Base-by-base conservation (phyloP, 176 grass and related monocot genomes). In the Pontederia crassipes region DNA sequence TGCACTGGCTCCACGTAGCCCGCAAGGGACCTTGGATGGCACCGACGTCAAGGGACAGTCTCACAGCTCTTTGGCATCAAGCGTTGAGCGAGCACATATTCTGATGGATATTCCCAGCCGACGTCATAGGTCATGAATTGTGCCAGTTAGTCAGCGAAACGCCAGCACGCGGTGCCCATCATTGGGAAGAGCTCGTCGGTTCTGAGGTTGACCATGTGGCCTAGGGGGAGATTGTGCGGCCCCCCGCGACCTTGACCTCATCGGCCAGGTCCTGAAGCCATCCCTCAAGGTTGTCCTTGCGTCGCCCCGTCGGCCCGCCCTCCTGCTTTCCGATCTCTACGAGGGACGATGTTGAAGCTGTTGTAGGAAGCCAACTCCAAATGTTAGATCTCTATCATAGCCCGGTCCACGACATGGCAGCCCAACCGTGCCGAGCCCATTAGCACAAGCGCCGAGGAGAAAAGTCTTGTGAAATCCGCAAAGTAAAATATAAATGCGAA, bases 1-100 rank as follows among this genome's bases (percentile, higher is more conserved):
- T 11, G 51, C 13, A 3, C 28, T 12, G 58, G 58, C 20, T 60
- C 58, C 10, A 60, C 18, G 58, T 60, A 60, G 27, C 58, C 58
- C 58, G 1, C 35, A 2, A 26, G 28, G 4, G 58, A 60, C 58
- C 14, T 17, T 12, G 58, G 58, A 2, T 12, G 58, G 58, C 58
- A 60, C 27, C 58, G 58, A 6, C 58, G 58, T 12, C 58, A 26
- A 7, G 58, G 58, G n/a, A 60, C 26, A 12, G 58, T 20, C 58
- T 60, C 58, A 26, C 58, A 60, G 24, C 58, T 26, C 58, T 40
- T 60, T 2, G 35, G 58, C 58, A 60, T 60, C 28, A 60, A 26
- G 3, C 58, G 58, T 11, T 60, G 58, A 10, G 58, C 58, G 24
- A 60, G 35, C 11, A 35, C 58, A 4, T 17, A 20, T 8, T 60